Base-by-base conservation (phyloP, 345 rosid species). In the Leavenworthia alabamica region DNA sequence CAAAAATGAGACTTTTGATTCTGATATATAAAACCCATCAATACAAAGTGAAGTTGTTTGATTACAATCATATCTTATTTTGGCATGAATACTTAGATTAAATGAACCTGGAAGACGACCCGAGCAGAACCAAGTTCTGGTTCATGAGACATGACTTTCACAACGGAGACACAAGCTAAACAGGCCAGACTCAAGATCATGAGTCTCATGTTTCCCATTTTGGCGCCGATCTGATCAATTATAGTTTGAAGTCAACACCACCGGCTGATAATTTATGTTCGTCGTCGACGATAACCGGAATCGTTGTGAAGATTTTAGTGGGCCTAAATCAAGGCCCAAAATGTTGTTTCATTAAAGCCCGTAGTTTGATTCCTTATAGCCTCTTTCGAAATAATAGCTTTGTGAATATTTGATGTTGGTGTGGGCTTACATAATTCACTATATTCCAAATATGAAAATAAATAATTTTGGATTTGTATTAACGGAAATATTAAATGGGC, bases 71-170 rank as follows among this genome's bases (percentile, higher is more conserved):
- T 7, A 14, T 8, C 22, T 1, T 7, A 12, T 51, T 15, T 6
- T 19, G 31, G 55, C 0, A 40, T 2, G 35, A 15, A 27, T 5
- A 26, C 16, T 42, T 39, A 26, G n/a, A n/a, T n/a, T n/a, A 19
- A 36, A 15, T 22, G 32, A 55, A 92, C 96, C 94, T 93, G 97
- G 58, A 89, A 93, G 66, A 85, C 94, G 72, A 89, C 96, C 48
- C 94, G 99, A 64, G 88, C 79, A n/a, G 97, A 86, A 37, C 94
- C 71, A 33, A 93, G 79, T 58, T 77, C 77, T n/a, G 90, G 94
- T 29, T 82, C 93, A 46, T 73, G 60, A 26, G 87, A 65, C 4
- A 64, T 67, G 15, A 75, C 73, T 14, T 66, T 70, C 27, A 61
- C 76, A 14, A 45, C 48, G 50, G 80, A 44, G 16, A 71, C 45